Evolutionary conservation across 1,284 basidiomycete species (phyloP), one percentile per base, ranked within the genome.

Genomic region (Singerocomus rubriflavus): DNA sequence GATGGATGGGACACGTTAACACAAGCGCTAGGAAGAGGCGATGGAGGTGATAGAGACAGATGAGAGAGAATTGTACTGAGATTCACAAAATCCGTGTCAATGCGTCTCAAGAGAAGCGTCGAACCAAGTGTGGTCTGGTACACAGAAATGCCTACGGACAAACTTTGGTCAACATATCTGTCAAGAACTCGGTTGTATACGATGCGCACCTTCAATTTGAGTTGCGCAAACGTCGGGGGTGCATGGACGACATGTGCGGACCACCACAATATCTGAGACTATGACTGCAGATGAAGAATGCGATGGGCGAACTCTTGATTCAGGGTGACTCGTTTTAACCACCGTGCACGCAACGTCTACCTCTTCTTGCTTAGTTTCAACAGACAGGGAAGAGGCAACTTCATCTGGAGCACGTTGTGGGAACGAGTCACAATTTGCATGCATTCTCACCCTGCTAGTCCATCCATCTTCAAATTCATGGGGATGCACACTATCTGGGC

Each of bases 31-130:
- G 56, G 59, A 33, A 63, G 63, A 4, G 66, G 54, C 1, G 75
- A 68, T 68, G 46, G 78, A 67, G 53, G 69, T 68, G 62, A 40
- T n/a, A 65, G 34, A 33, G 44, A 72, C 25, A 63, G 51, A 29
- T 67, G 53, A 46, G 74, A 71, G 16, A 78, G 66, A 53, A 88
- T 80, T 27, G 79, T 76, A 32, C 81, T 75, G 39, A 86, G 71
- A 63, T 88, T 85, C 57, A 88, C 84, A 57, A 83, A 88, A 60
- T 85, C 82, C 26, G 84, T 84, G 67, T 88, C 85, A 46, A 86
- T 80, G 50, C 85, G 79, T 57, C 85, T 80, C 53, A 86, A 68
- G 41, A 87, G 70, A 31, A 73, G 68, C 37, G 72, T 72, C 12
- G 74, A 65, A 38, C 77, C 80, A 8, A 87, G 71, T 47, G 69